Base-by-base conservation (phyloP, 768 basidiomycete genomes). In the Gymnopilus dilepis region DNA sequence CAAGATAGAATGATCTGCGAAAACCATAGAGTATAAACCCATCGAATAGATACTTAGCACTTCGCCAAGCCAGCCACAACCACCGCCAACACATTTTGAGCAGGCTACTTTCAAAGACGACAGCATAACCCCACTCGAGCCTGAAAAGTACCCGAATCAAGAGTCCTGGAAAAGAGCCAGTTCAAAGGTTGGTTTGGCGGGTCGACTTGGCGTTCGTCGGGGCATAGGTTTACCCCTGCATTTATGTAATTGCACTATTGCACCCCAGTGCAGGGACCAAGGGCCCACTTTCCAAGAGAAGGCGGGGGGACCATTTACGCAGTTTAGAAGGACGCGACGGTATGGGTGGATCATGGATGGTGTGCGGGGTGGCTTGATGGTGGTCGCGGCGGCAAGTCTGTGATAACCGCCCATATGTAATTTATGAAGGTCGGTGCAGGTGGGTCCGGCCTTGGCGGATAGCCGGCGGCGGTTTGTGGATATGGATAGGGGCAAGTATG, bases 151-250 rank as follows among this genome's bases (percentile, higher is more conserved):
- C n/a, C n/a, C n/a, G 34, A 41, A 48, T 28, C 45, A 24, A 13
- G 30, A 13, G 9, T 26, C 17, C 17, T 28, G 17, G n/a, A 50
- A 50, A 50, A 50, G 31, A 31, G 47, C 47, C 47, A 50, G 28
- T 50, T 50, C 42, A 47, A 61, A 37, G 43, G 56, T 56, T 54
- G 33, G 31, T 11, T 55, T 28, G 31, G 26, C 31, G 8, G 28
- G 47, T 28, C 22, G 47, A 37, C 34, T 37, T 37, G 34, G 9
- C 11, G 34, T 15, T 15, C 9, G 34, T 9, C 34, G 15, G 34
- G 11, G 34, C 34, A 37, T 37, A 37, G 34, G 28, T 50, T 50
- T 47, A 47, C 26, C 24, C n/a, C 24, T 47, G 43, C 43, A 21
- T 47, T 31, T 1, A 50, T 6, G 15, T 37, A 11, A 37, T 15